Evolutionary conservation across 2,329 filamentous ascomycete genomes (phyloP).

Genomic region (Malbranchea cinnamomea): DNA sequence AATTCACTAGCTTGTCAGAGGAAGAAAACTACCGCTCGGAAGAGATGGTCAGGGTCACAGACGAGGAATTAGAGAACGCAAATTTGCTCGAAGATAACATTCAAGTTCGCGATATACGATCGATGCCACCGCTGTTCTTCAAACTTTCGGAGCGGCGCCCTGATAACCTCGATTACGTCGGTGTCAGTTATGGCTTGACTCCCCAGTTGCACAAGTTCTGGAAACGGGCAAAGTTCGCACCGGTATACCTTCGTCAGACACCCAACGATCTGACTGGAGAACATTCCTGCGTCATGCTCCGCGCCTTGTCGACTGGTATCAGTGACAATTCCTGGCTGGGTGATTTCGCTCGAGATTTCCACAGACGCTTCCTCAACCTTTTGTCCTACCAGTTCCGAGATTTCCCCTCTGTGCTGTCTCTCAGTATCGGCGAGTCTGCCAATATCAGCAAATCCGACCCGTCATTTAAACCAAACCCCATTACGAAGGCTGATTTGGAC

Average conservation of each 20-base stretch:
- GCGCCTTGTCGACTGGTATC: constrained; percentile 46
- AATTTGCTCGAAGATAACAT: constrained; percentile 76
- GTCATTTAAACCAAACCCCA: constrained; percentile 35
- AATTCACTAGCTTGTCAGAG: constrained; percentile 74
- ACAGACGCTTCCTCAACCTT: constrained; percentile 77
- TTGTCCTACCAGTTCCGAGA: constrained; percentile 83
- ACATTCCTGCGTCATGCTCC: constrained; percentile 94
- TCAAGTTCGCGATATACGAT: constrained; percentile 72
- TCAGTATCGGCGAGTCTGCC: constrained; percentile 80
- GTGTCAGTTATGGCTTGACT: constrained; percentile 90
- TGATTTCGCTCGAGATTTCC: constrained; percentile 84
- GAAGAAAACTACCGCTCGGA: constrained; percentile 38
- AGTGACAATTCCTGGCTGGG: constrained; percentile 74
- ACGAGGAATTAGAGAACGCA: constrained; percentile 61
- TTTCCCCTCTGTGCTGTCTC: constrained; percentile 62
- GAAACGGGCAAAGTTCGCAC: constrained; percentile 74
- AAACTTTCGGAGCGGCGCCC: constrained; percentile 73
- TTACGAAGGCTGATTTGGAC: constrained; percentile 67
- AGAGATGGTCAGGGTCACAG: constrained; percentile 63
- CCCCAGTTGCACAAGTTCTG: constrained; percentile 85
- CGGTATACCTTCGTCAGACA: constrained; percentile 89
- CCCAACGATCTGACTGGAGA: constrained; percentile 93
- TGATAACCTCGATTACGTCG: constrained; percentile 73
- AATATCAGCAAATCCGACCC: constrained; percentile 56
- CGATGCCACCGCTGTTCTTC: constrained; percentile 86